These are phyloP conservation scores for Lagenidium giganteum DNA, from an alignment of 352 stramenopile species.

Conservation along the genomic window DNA sequence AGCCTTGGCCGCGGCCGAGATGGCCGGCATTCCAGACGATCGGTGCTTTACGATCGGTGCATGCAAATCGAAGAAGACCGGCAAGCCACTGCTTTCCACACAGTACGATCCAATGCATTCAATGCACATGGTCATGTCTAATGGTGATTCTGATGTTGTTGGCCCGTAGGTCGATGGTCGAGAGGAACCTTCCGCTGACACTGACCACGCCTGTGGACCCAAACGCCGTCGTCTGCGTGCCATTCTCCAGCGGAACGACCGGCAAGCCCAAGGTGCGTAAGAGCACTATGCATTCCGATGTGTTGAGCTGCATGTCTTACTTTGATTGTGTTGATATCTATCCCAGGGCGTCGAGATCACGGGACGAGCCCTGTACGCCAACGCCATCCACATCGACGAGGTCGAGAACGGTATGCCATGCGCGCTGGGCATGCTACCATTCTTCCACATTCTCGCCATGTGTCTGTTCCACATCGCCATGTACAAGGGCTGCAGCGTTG, in stretches of 20 bases:
- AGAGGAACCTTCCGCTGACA: slow-evolving; percentile 2
- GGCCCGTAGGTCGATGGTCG: slow-evolving; percentile 24
- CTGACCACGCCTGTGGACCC: slow-evolving; percentile 3
- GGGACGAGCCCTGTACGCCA: slow-evolving; percentile 75
- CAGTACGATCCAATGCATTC: too few relatives aligned
- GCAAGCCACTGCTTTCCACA: not conserved
- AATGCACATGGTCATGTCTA: too few relatives aligned
- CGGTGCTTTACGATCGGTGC: slow-evolving; percentile 1
- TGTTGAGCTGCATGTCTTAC: not conserved
- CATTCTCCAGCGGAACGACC: slow-evolving; percentile 93
- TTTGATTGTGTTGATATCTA: not conserved
- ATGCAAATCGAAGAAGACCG: not conserved
- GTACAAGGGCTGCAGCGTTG: slow-evolving; percentile 42
- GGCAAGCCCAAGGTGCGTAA: slow-evolving; percentile 53
- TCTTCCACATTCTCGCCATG: slow-evolving; percentile 87
- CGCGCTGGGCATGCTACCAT: slow-evolving; percentile 48
- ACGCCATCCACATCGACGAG: slow-evolving; percentile 40
- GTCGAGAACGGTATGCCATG: slow-evolving; percentile 30
- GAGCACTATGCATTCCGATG: not conserved
- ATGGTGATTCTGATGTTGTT: too few relatives aligned
- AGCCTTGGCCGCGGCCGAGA: not conserved
- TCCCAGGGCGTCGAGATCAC: slow-evolving; percentile 81
- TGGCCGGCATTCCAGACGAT: not conserved
- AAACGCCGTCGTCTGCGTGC: slow-evolving; percentile 33
- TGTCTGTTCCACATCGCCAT: slow-evolving; percentile 46